A percentile compares a stretch with the other conserved stretches of the same genome.
Evolutionary conservation across 139 green algal species (phyloP).

Genomic region (Eudorina sp.): DNA sequence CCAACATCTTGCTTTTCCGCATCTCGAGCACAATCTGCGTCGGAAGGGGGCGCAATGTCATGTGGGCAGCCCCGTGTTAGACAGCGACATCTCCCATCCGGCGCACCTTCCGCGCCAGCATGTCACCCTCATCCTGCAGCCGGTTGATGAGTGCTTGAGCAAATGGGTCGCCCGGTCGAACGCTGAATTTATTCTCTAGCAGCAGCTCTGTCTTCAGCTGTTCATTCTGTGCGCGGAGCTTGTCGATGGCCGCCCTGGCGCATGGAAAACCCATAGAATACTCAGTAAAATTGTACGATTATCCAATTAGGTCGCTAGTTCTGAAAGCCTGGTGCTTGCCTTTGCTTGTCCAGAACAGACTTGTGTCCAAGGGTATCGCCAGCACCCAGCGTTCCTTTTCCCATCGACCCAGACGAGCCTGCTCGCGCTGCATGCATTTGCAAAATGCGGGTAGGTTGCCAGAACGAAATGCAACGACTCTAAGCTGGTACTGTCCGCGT

Average conservation of each 20-base stretch:
- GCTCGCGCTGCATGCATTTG: conserved; percentile 51
- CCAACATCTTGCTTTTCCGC: conserved; percentile 70
- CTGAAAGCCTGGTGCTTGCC: conserved; percentile 31
- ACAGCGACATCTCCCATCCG: not conserved
- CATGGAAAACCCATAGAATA: not conserved
- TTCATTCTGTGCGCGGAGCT: conserved; percentile 85
- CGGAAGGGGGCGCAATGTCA: not conserved
- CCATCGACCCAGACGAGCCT: conserved; percentile 50
- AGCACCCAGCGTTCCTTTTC: conserved; percentile 8
- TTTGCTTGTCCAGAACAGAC: conserved; percentile 72
- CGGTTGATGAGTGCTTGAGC: conserved; percentile 61
- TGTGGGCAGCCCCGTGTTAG: not conserved
- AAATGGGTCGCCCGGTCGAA: conserved; percentile 69
- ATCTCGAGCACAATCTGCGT: conserved; percentile 78
- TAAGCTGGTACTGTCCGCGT: not conserved
- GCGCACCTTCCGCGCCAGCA: conserved; percentile 68
- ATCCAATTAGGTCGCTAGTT: not conserved
- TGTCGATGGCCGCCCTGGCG: conserved; percentile 84
- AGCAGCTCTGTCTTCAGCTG: conserved; percentile 92
- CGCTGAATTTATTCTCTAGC: conserved; percentile 92
- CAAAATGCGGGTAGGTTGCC: too few relatives aligned
- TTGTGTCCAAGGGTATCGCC: conserved; percentile 71
- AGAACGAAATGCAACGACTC: not conserved
- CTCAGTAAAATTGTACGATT: not conserved
- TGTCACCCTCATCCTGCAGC: conserved; percentile 70